These are phyloP conservation scores for Thraustochytrium striatum DNA, from an alignment of 352 stramenopile genomes.

Conservation along the genomic window DNA sequence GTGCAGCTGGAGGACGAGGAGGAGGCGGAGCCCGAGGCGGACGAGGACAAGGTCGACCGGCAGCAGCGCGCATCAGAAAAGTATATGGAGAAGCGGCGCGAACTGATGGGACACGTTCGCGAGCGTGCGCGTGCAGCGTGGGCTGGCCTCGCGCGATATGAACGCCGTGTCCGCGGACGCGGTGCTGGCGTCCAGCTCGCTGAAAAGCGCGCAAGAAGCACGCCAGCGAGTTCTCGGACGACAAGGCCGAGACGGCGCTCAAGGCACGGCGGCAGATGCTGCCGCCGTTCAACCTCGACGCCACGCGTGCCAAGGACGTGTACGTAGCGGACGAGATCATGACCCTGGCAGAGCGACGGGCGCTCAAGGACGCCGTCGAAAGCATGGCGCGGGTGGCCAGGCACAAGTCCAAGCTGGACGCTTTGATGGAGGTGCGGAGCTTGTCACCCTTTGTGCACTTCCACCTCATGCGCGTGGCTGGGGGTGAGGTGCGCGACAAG, in stretches of 20 bases:
- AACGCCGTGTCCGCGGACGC: neutral
- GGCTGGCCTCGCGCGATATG: neutral
- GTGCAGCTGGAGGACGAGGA: neutral
- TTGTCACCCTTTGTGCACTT: neutral
- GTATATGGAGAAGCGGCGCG: neutral
- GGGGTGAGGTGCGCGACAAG: neutral
- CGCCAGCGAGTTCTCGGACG: neutral
- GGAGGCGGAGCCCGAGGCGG: neutral
- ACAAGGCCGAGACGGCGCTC: neutral
- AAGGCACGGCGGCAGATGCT: neutral
- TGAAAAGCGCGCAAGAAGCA: neutral
- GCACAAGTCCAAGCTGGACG: neutral
- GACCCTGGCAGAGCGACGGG: neutral
- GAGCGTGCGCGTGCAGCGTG: neutral
- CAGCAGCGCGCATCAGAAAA: neutral
- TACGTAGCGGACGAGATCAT: neutral
- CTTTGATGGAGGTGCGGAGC: neutral
- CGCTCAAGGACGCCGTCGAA: neutral
- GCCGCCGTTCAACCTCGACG: neutral
- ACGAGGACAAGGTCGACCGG: neutral
- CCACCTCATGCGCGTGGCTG: neutral
- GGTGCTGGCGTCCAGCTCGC: neutral
- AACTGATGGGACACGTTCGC: neutral
- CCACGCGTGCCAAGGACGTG: neutral
- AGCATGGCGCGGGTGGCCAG: neutral